Base-by-base conservation (phyloP, 2,329 filamentous ascomycete genomes). In the Diatrype stigma region DNA sequence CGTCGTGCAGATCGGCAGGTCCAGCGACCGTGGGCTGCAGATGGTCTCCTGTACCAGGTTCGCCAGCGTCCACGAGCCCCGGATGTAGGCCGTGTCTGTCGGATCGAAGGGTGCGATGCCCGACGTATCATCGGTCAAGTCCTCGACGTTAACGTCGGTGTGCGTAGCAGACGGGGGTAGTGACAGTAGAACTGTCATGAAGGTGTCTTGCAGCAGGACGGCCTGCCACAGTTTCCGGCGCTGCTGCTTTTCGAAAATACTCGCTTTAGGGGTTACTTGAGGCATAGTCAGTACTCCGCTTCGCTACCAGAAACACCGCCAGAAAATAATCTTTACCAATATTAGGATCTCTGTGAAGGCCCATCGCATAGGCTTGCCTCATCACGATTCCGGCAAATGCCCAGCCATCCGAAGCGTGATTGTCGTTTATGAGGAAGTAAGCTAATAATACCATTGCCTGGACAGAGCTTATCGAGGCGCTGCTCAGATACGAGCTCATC, bases 371-470 rank as follows among this genome's bases (percentile, higher is more conserved):
- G 0, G 88, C 83, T 67, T 93, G 89, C 23, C 88, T 79, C 56
- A 90, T 84, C 21, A 90, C 68, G 23, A 93, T 85, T 6, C 89
- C 89, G 0, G 86, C 86, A 73, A 91, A 93, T 0, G 87, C 85
- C 84, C 88, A 93, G 1, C 88, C 89, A 64, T 93, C 89, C 0
- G 86, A 89, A 3, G 87, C 87, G 60, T 92, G 88, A 60, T 91
- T 91, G 67, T 93, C 88, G 61, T 93, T 93, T 73, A 92, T 91
- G 34, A 93, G 74, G 60, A 93, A 93, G 63, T 92, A 92, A 0
- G 84, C 85, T 52, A 91, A 84, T n/a, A 93, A 70, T 0, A 91
- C 85, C 87, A 92, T 92, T 42, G 89, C 83, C 67, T 90, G 87
- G 30, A 92, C 82, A 1, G 87, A 88, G 22, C 83, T 76, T 46